Evolutionary conservation across 106 monocot genomes (phyloP).

Genomic region (Vanilla planifolia): DNA sequence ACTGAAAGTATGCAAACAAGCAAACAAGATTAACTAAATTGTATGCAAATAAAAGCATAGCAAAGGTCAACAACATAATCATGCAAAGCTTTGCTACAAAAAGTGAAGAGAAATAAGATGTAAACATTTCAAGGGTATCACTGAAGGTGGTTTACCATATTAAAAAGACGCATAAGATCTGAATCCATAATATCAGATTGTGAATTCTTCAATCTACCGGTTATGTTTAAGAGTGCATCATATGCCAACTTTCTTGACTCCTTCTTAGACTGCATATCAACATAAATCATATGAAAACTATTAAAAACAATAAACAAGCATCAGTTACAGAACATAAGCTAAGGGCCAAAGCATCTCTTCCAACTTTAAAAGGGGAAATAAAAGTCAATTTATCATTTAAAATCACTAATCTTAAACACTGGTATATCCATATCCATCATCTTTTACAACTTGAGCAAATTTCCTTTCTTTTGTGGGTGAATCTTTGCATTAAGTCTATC

Average conservation of each 20-base stretch:
- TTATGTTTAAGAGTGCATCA: conserved; percentile 53
- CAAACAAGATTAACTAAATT: no score
- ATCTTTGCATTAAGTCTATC: no score
- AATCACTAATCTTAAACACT: no score
- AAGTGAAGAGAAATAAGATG: no score
- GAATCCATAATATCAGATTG: conserved; percentile 24
- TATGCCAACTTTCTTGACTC: conserved; percentile 78
- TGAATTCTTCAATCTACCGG: conserved; percentile 47
- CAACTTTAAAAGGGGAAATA: not conserved
- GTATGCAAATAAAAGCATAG: no score
- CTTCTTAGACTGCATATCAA: conserved; percentile 59
- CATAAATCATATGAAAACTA: not conserved
- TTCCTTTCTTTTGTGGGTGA: no score
- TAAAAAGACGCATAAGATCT: conserved; percentile 50
- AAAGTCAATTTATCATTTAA: not conserved
- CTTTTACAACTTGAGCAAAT: no score
- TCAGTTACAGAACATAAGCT: not conserved
- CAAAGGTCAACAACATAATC: no score
- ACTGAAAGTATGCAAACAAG: no score
- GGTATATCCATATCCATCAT: no score
- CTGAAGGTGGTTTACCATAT: conserved; percentile 43
- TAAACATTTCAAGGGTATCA: not conserved
- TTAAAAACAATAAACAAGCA: not conserved
- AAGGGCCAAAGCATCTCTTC: not conserved
- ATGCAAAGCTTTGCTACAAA: no score